Evolutionary conservation across 768 basidiomycete species (phyloP).

Genomic region (Tylopilus subfusipes): DNA sequence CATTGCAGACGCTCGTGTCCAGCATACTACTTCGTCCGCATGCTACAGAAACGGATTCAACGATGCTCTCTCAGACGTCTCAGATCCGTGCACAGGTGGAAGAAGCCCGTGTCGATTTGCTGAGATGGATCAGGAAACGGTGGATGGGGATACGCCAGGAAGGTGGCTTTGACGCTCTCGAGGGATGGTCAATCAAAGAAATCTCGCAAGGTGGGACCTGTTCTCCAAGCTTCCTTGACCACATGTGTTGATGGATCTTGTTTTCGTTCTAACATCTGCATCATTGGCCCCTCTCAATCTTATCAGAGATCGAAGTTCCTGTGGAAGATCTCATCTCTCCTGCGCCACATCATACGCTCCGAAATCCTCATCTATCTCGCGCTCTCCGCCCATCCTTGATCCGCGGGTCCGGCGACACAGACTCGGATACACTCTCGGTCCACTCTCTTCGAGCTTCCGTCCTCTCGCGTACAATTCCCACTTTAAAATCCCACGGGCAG

Average conservation of each 20-base stretch:
- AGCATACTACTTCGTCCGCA: slow-evolving; percentile 68
- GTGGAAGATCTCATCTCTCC: slow-evolving; percentile 67
- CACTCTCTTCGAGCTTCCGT: slow-evolving; percentile 47
- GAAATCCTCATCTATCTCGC: slow-evolving; percentile 27
- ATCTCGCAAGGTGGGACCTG: slow-evolving; percentile 43
- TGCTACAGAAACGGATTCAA: slow-evolving; percentile 50
- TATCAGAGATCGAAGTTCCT: slow-evolving; percentile 73
- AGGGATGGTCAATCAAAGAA: slow-evolving; percentile 85
- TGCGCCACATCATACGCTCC: slow-evolving; percentile 28
- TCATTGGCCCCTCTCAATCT: not conserved
- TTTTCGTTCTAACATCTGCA: not conserved
- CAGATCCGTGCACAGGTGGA: slow-evolving; percentile 72
- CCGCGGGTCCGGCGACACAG: slow-evolving; percentile 28
- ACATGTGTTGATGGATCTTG: not conserved
- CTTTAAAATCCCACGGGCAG: slow-evolving; percentile 19
- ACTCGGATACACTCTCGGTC: slow-evolving; percentile 41
- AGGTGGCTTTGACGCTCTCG: slow-evolving; percentile 79
- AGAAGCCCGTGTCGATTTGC: slow-evolving; percentile 44
- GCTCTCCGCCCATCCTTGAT: slow-evolving; percentile 28
- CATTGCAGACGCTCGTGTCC: slow-evolving; percentile 61
- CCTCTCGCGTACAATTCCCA: slow-evolving; percentile 33
- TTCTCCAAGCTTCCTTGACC: not conserved
- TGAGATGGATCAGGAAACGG: slow-evolving; percentile 69
- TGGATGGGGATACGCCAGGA: slow-evolving; percentile 74
- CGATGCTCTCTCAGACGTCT: slow-evolving; percentile 68